Percentiles rank a stretch among this genome's conserved stretches.
phyloP scores from a whole-genome alignment of 768 basidiomycete genomes.

The Kwoniella heveanensis region DNA sequence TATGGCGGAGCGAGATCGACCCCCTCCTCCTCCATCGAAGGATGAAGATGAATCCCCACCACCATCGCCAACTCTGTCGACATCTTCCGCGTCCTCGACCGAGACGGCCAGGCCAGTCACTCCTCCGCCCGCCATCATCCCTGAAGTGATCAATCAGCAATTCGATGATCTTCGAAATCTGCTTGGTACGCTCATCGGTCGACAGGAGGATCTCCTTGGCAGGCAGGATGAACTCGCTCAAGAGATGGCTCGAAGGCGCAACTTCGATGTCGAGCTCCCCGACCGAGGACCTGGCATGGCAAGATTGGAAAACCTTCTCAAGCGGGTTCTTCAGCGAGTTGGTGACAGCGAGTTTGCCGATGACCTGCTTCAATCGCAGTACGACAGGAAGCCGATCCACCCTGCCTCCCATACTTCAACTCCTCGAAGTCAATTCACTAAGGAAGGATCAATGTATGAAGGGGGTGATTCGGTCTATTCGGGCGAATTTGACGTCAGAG shows the following conservation, averaged over 20 bases:
- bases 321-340: conserved; percentile 57
- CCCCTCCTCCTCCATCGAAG: conserved; percentile 47
- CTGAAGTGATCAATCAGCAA: conserved; percentile 35
- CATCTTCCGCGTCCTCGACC: conserved; percentile 58
- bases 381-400: background rate
- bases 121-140: conserved; percentile 34
- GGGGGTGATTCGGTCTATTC: conserved; percentile 41
- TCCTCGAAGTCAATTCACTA: conserved; percentile 1
- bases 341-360: conserved; percentile 59
- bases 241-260: conserved; percentile 45
- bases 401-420: conserved; percentile 13
- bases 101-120: conserved; percentile 53
- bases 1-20: conserved; percentile 28
- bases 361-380: conserved; percentile 32
- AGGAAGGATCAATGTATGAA: conserved; percentile 39
- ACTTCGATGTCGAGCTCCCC: conserved; percentile 31
- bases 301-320: conserved; percentile 60
- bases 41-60: conserved; percentile 57
- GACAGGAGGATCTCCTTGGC: conserved; percentile 65
- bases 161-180: conserved; percentile 60
- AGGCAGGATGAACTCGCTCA: conserved; percentile 69
- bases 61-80: conserved; percentile 59
- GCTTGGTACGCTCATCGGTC: conserved; percentile 65
- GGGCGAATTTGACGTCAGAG: conserved; percentile 33
- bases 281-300: conserved; percentile 31